Base-by-base conservation (phyloP, 202 grass and related monocot species). In the Elaeis oleifera region DNA sequence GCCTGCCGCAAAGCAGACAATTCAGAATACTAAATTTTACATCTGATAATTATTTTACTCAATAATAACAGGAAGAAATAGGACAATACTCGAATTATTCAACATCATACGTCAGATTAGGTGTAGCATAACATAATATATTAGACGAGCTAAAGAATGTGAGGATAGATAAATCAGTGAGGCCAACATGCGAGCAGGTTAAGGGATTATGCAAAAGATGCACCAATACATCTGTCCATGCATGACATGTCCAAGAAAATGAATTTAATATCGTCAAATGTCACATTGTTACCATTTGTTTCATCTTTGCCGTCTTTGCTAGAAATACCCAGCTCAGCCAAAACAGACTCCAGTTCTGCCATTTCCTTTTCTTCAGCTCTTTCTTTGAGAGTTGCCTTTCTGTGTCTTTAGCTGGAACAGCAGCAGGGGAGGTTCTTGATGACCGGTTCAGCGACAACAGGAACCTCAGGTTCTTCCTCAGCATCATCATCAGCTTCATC, bases 331-430 rank as follows among this genome's bases (percentile, higher is more conserved):
- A 96, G 68, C 74, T 96, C 91, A 61, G 87, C 79, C 61, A 96
- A 74, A 25, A 90, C 87, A 17, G 91, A 87, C 78, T 96, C 84
- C 55, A 96, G 81, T 78, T 96, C 91, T 24, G 84, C 91, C 13
- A 96, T 50, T 73, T 88, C 91, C 63, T 96, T 96, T 90, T 96
- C 75, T 96, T 96, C 74, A 96, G 80, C 71, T 96, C 91, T 71
- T 96, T 96, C 50, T 96, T 96, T 59, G 91, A 96, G 3, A 96
- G 67, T 36, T 96, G 91, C 55, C 87, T 85, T 71, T 96, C 91
- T 8, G 84, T 79, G 67, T 96, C 91, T 82, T 90, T 96, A 31
- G 91, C 70, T 1, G 67, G 75, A 4, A 59, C 78, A 39, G 69
- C 3, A 59, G 75, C 68, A 56, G 76, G 61, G 60, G 21, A 67